Conservation (phyloP, 2,329 filamentous ascomycete genomes). For the Trichoderma atroviride region DNA sequence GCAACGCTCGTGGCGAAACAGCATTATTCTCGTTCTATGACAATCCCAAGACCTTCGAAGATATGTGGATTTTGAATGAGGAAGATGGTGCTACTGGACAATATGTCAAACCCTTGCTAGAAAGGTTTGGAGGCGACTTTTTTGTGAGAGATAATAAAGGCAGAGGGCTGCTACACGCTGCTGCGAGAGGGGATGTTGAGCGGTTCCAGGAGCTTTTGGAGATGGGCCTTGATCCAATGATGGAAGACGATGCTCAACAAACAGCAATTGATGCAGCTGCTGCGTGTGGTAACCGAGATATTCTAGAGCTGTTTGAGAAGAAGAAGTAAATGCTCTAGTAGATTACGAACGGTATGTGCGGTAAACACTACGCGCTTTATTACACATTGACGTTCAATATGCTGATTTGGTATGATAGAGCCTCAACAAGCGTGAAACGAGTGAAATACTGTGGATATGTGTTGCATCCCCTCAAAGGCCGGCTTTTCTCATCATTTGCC, state of each 20-base stretch:
- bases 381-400: not conserved
- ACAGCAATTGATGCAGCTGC: slow-evolving; percentile 42
- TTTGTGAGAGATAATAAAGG: slow-evolving; percentile 33
- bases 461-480: no score
- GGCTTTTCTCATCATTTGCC: no score
- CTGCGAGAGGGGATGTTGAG: slow-evolving; percentile 28
- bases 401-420: no score
- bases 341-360: not conserved
- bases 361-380: not conserved
- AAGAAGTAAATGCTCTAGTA: slow-evolving; percentile 18
- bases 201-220: slow-evolving; percentile 35
- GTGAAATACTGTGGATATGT: no score
- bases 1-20: slow-evolving; percentile 34
- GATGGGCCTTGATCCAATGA: slow-evolving; percentile 36
- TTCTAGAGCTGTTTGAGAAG: slow-evolving; percentile 38
- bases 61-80: accelerated
- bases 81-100: not conserved
- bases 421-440: no score
- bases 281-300: slow-evolving; percentile 33
- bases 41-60: not conserved
- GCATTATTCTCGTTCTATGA: slow-evolving; percentile 31
- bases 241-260: slow-evolving; percentile 36
- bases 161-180: slow-evolving; percentile 38
- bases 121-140: slow-evolving; percentile 35
- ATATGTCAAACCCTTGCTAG: not conserved